Base-by-base conservation (phyloP, 768 basidiomycete species). In the Lactarius akahatsu region DNA sequence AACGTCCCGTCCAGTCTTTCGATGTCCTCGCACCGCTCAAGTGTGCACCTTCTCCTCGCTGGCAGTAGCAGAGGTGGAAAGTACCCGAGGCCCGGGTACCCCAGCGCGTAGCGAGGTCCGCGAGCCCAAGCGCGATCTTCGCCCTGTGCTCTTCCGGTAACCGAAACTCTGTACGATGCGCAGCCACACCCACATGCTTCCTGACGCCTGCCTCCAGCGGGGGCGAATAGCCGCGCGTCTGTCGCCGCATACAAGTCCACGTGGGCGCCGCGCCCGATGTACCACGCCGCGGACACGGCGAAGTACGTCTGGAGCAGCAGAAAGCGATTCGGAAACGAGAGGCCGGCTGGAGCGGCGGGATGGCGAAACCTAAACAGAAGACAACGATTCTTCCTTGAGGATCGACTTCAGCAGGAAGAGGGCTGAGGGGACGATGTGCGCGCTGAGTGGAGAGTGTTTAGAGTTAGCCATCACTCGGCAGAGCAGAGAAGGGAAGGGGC, bases 251-350 rank as follows among this genome's bases (percentile, higher is more conserved):
- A 84, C 34, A 91, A 86, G 9, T 75, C 79, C 47, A 72, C 71
- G 55, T 76, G 59, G 83, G 77, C 65, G 18, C 86, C 87, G 20
- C 83, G 84, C 4, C 81, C 78, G 52, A 90, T 72, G 75, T 83
- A 86, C 81, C 82, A 83, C 1, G 76, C 78, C 32, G 32, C 4
- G n/a, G 77, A 75, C 28, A 32, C 74, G 13, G 80, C 74, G 69
- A 91, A 81, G 75, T 87, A 88, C 2, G 80, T 76, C 7, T 82
- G 82, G 26, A 91, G 79, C 7, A 90, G 77, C n/a, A 83, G 73
- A 5, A 32, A 4, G 2, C 76, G 78, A 66, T 2, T 36, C 34
- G 34, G 9, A 36, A 11, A 36, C 30, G 30, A 34, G 34, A 10
- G 8, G 34, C 34, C 34, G 3, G 34, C 34, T 10, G 34, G 34